Evolutionary conservation across 2,329 filamentous ascomycete genomes (phyloP), one percentile per base, ranked within the genome.

Genomic region (Rhytidhysteron rufulum): DNA sequence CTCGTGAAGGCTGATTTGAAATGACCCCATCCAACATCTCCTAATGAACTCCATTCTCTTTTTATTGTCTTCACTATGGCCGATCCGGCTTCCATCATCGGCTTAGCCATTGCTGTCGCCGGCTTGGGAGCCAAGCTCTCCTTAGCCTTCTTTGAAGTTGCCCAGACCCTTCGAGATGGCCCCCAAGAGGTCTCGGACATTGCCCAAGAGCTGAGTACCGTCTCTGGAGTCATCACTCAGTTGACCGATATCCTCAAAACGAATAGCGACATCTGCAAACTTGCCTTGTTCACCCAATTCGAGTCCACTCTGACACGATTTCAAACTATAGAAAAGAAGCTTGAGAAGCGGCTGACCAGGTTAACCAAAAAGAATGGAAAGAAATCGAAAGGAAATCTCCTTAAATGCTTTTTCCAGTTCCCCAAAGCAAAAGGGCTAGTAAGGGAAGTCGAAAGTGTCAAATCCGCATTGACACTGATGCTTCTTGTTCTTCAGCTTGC

Each of bases 371-470:
- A 42, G 5, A 33, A 32, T 2, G 27, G 29, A 6, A 35, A n/a
- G 15, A 47, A 37, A n/a, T 33, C 53, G n/a, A 42, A 27, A 13
- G 30, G 44, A 15, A 32, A n/a, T n/a, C n/a, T n/a, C n/a, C n/a
- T 54, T 17, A 50, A 39, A 37, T 53, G 49, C 50, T 40, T 34
- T 15, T 39, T 53, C n/a, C 42, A 47, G 3, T 37, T 39, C 9
- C 45, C 44, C 8, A 50, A 48, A 27, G 47, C 42, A 2, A 55
- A 47, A 17, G 39, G 31, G 6, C 39, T 51, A 22, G 16, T 56
- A 25, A 48, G 50, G 30, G 51, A 50, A 21, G 30, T 56, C 10
- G 53, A 56, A 20, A 40, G 48, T 20, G 50, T 56, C 30, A 55
- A 55, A 32, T 33, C 42, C 2, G 33, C 41, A 2, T 41, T 55